These are phyloP conservation scores for Lenzites betulinus DNA, from an alignment of 768 basidiomycete species.

Conservation along the genomic window DNA sequence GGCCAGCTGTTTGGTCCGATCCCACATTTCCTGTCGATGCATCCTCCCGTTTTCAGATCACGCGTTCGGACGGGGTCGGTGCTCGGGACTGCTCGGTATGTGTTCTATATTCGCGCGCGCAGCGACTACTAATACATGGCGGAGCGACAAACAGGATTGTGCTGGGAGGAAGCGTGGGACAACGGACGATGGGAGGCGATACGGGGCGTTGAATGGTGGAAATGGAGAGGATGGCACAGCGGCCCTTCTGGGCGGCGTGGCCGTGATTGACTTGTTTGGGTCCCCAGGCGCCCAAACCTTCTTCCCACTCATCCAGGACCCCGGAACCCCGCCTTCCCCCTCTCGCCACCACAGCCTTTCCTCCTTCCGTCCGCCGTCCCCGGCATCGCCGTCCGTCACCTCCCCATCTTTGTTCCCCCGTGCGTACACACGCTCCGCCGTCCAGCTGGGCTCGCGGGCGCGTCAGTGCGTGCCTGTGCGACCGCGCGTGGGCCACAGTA, in stretches of 20 bases:
- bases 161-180: too few relatives aligned
- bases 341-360: neutral
- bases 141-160: neutral
- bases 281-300: slow-evolving; percentile 28
- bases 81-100: neutral
- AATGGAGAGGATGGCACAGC: slow-evolving; percentile 19
- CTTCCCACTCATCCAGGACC: slow-evolving; percentile 31
- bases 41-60: slow-evolving; percentile 14
- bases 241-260: slow-evolving; percentile 29
- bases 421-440: too few relatives aligned
- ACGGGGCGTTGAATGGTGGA: slow-evolving; percentile 22
- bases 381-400: slow-evolving; percentile 4
- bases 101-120: neutral
- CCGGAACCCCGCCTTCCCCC: slow-evolving; percentile 17
- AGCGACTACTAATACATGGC: neutral
- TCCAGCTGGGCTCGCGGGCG: too few relatives aligned
- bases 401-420: neutral
- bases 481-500: neutral
- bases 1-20: slow-evolving; percentile 31
- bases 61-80: neutral
- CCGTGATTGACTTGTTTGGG: slow-evolving; percentile 33
- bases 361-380: neutral
- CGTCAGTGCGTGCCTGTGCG: too few relatives aligned
- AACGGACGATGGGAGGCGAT: slow-evolving; percentile 7
- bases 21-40: slow-evolving; percentile 25